phyloP scores from a whole-genome alignment of 2,329 filamentous ascomycete species.

The Fusarium robinianum region DNA sequence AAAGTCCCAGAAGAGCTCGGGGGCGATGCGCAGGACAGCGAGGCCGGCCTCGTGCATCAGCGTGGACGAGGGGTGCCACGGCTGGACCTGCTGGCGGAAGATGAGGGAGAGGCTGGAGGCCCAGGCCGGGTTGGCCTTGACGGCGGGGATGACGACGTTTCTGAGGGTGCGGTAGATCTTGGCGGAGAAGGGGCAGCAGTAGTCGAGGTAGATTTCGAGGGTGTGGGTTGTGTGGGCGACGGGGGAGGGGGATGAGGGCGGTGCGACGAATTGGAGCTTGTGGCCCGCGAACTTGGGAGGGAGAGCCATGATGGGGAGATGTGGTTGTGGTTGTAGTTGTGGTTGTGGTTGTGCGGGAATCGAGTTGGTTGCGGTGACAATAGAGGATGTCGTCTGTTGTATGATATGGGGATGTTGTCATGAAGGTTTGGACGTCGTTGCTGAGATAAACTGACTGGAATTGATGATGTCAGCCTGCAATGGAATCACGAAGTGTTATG shows the following conservation, averaged over 20 bases:
- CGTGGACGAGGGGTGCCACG: constrained; percentile 89
- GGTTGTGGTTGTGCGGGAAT: neutral
- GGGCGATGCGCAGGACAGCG: constrained; percentile 73
- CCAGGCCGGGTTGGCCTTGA: constrained; percentile 63
- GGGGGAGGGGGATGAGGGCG: constrained; percentile 41
- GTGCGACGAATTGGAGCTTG: constrained; percentile 58
- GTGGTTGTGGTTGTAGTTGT: constrained; percentile 9
- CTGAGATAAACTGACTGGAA: too few species aligned
- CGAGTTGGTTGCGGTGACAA: too few species aligned
- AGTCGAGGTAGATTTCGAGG: constrained; percentile 77
- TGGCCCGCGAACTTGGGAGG: constrained; percentile 78
- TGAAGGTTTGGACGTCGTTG: neutral
- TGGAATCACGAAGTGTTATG: constrained; percentile 24
- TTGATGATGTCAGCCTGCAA: constrained; percentile 23
- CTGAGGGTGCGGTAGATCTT: constrained; percentile 78
- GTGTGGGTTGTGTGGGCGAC: constrained; percentile 58
- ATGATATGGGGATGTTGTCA: neutral
- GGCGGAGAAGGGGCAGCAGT: constrained; percentile 78
- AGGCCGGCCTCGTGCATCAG: constrained; percentile 81
- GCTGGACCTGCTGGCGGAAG: constrained; percentile 90
- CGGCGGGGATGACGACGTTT: constrained; percentile 64
- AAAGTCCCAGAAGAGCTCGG: constrained; percentile 80
- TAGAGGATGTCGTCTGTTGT: too few species aligned
- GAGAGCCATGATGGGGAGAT: constrained; percentile 64
- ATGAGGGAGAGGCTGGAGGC: constrained; percentile 69